Percentiles rank a stretch among this genome's conserved stretches.
phyloP scores from a whole-genome alignment of 2,329 filamentous ascomycete species.

The Microdochium bolleyi region DNA sequence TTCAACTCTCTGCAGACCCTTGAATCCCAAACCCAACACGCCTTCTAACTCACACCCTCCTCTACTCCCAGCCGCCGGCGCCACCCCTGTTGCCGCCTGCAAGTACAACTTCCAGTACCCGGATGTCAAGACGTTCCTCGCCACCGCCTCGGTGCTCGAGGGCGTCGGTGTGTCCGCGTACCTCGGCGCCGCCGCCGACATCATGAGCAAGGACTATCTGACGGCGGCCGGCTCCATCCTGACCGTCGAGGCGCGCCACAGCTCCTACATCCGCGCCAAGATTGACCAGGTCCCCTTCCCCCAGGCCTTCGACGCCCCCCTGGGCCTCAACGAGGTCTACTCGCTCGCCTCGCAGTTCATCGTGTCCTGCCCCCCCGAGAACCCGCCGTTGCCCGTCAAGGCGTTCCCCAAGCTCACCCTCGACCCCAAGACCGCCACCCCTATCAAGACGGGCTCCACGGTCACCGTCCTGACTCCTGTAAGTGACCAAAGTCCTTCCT shows the following conservation, averaged over 20 bases:
- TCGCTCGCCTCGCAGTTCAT: conserved; percentile 59
- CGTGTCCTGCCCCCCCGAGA: conserved; percentile 43
- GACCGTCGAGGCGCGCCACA: conserved; percentile 57
- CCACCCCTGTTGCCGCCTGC: conserved; percentile 42
- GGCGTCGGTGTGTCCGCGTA: conserved; percentile 52
- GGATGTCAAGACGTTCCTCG: conserved; percentile 40
- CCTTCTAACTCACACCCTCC: conserved; percentile 5
- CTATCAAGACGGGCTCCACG: conserved; percentile 10
- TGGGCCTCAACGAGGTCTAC: conserved; percentile 51
- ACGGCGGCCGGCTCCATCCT: conserved; percentile 55
- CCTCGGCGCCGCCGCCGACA: conserved; percentile 52
- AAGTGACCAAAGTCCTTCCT: no score
- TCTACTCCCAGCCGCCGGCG: conserved; percentile 43
- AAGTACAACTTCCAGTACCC: conserved; percentile 46
- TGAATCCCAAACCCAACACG: background rate
- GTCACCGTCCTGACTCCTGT: conserved; percentile 14
- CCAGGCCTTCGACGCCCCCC: conserved; percentile 51
- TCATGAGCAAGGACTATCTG: conserved; percentile 49
- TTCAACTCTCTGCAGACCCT: background rate
- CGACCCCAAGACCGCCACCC: conserved; percentile 9
- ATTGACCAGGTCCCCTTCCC: conserved; percentile 44
- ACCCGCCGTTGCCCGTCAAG: conserved; percentile 49
- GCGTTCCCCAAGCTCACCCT: conserved; percentile 44
- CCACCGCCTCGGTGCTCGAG: conserved; percentile 44
- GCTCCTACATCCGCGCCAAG: conserved; percentile 48